A percentile compares a stretch with the other conserved stretches of the same genome.
phyloP scores from a whole-genome alignment of 1,284 basidiomycete species.

The Papiliotrema nemorosa region DNA sequence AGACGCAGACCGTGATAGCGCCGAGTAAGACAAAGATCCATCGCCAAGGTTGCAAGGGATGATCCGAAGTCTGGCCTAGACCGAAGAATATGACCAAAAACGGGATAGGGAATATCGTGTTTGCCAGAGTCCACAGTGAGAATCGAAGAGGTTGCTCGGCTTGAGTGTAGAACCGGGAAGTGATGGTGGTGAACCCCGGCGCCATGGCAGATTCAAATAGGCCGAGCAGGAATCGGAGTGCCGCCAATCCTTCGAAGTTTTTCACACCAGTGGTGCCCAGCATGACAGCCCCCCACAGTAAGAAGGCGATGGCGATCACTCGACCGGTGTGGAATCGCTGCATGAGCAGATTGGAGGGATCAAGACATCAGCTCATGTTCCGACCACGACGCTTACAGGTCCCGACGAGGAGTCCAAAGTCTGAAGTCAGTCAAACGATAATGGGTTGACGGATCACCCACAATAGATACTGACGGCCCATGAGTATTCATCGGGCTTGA shows the following conservation, averaged over 20 bases:
- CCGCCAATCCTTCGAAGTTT: slow-evolving; percentile 20
- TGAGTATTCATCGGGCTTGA: background rate
- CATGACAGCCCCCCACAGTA: slow-evolving; percentile 21
- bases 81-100: slow-evolving; percentile 9
- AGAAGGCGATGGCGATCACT: slow-evolving; percentile 13
- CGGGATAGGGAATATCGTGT: background rate
- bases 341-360: background rate
- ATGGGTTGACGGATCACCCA: background rate
- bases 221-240: slow-evolving; percentile 25
- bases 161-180: slow-evolving; percentile 33
- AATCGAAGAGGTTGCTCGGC: slow-evolving; percentile 26
- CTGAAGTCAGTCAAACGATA: background rate
- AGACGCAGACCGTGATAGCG: slow-evolving; percentile 15
- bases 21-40: slow-evolving; percentile 10
- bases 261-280: slow-evolving; percentile 20
- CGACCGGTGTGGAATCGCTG: background rate
- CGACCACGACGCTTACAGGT: background rate
- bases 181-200: slow-evolving; percentile 22
- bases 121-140: slow-evolving; percentile 16
- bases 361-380: background rate
- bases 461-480: background rate
- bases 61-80: slow-evolving; percentile 1
- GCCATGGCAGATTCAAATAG: slow-evolving; percentile 24
- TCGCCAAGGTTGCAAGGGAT: background rate
- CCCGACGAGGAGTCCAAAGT: background rate